phyloP scores from a whole-genome alignment of 176 grass and related monocot species.

The Neostapfia colusana region DNA sequence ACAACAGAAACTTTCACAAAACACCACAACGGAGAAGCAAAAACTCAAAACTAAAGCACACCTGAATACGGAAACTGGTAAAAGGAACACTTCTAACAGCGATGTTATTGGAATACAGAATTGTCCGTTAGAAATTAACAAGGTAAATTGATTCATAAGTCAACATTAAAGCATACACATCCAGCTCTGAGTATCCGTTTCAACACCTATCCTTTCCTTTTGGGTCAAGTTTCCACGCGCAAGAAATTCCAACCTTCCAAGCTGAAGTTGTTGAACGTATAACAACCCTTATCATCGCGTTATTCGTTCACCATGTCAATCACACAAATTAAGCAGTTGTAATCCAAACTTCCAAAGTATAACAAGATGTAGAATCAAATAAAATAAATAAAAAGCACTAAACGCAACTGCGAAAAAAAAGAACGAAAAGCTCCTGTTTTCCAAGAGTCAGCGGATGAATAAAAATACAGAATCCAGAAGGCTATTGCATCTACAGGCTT shows the following conservation, averaged over 20 bases:
- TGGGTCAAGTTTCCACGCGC: conserved; percentile 35
- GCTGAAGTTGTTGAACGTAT: conserved; percentile 23
- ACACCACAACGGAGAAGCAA: not conserved
- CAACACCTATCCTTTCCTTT: conserved; percentile 42
- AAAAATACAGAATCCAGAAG: not conserved
- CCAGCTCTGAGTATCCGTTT: not conserved
- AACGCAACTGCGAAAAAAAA: not conserved
- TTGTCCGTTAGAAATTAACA: not conserved
- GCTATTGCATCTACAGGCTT: not conserved
- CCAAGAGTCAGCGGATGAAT: conserved; percentile 13
- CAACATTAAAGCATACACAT: conserved; percentile 27
- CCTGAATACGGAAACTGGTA: not conserved
- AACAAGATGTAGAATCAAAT: not conserved
- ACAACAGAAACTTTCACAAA: not conserved
- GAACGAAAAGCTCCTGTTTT: not conserved
- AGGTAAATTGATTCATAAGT: conserved; percentile 4
- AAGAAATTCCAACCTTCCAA: conserved; percentile 32
- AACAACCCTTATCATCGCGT: conserved; percentile 7
- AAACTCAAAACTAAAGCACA: not conserved
- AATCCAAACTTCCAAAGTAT: not conserved
- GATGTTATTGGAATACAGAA: not conserved
- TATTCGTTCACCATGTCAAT: conserved; percentile 39
- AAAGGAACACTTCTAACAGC: not conserved
- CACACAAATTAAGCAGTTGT: conserved; percentile 23
- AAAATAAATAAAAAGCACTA: not conserved